phyloP scores from a whole-genome alignment of 1,284 basidiomycete species.

The Wallemia hederae region DNA sequence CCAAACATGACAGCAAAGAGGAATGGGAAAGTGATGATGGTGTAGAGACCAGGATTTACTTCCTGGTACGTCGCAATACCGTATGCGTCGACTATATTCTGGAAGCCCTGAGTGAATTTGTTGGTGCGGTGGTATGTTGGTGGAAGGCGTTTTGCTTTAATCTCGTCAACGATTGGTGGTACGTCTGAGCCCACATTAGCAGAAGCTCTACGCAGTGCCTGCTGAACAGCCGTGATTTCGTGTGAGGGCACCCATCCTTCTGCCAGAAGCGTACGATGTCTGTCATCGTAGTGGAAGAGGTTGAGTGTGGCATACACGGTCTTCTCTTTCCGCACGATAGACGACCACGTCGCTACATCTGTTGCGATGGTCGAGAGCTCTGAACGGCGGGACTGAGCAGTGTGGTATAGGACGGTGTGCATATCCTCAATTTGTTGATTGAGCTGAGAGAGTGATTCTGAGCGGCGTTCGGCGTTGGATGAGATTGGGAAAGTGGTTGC shows the following conservation, averaged over 20 bases:
- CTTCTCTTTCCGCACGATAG: constrained; percentile 85
- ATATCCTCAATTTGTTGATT: constrained; percentile 72
- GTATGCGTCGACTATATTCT: constrained; percentile 93
- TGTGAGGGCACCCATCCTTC: constrained; percentile 93
- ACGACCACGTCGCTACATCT: constrained; percentile 62
- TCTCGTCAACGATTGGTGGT: constrained; percentile 71
- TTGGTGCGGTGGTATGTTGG: constrained; percentile 88
- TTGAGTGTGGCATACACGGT: constrained; percentile 81
- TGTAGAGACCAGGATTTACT: constrained; percentile 85
- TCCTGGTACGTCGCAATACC: constrained; percentile 88
- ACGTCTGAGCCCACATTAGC: constrained; percentile 78
- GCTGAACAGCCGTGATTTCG: constrained; percentile 62
- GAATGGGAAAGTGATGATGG: constrained; percentile 88
- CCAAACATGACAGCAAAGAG: constrained; percentile 99
- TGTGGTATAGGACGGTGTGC: constrained; percentile 67
- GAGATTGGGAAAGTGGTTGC: constrained; percentile 91
- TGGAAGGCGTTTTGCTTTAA: constrained; percentile 66
- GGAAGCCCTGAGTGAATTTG: constrained; percentile 92
- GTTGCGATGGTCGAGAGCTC: constrained; percentile 72
- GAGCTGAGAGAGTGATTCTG: constrained; percentile 67
- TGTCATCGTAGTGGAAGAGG: constrained; percentile 73
- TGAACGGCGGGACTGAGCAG: constrained; percentile 48
- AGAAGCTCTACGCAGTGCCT: constrained; percentile 70
- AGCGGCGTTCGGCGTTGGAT: constrained; percentile 66
- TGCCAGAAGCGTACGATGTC: constrained; percentile 79